Evolutionary conservation across 2,329 filamentous ascomycete genomes (phyloP), one percentile per base, ranked within the genome.

Genomic region (Colletotrichum melonis): DNA sequence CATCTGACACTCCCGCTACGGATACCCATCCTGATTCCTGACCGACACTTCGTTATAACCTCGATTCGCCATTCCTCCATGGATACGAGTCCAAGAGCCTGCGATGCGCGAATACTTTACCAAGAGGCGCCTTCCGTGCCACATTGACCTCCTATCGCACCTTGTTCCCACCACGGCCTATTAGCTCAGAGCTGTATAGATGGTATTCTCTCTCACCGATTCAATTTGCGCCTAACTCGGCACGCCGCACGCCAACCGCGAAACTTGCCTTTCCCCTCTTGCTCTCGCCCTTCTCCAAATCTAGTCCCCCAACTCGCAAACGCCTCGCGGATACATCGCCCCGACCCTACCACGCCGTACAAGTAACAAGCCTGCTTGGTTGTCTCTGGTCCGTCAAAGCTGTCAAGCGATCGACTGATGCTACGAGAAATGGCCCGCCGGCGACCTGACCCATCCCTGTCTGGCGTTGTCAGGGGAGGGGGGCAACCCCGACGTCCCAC

Each of bases 1-100:
- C 74, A 74, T 75, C 75, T 65, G 75, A 72, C 72, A 46, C 58
- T 67, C 54, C 65, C 69, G 54, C 67, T 28, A 42, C 54, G 60
- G 22, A 56, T 64, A 55, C 49, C 60, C 26, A 42, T 59, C 38
- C 60, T 71, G 67, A 49, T 55, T 59, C 60, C 60, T 71, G 67
- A 63, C 69, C 65, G 69, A 69, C 58, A 52, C 30, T 72, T 72
- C 58, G 54, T 63, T 58, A 63, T 72, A 54, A n/a, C 46, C 30
- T 69, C 52, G 38, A 59, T 49, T 68, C 24, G 49, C 57, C 49
- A 49, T 63, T 42, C 54, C 16, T 63, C 19, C 4, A n/a, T 54
- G 14, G 32, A 69, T 63, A 63, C 65, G 69, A 69, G 69, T 19
- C 58, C 57, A 52, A 8, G 42, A 22, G 19, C 16, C 42, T 22